Evolutionary conservation across 495 filamentous ascomycete genomes (phyloP), one percentile per base, ranked within the genome.

Genomic region (Cercophora newfieldiana): DNA sequence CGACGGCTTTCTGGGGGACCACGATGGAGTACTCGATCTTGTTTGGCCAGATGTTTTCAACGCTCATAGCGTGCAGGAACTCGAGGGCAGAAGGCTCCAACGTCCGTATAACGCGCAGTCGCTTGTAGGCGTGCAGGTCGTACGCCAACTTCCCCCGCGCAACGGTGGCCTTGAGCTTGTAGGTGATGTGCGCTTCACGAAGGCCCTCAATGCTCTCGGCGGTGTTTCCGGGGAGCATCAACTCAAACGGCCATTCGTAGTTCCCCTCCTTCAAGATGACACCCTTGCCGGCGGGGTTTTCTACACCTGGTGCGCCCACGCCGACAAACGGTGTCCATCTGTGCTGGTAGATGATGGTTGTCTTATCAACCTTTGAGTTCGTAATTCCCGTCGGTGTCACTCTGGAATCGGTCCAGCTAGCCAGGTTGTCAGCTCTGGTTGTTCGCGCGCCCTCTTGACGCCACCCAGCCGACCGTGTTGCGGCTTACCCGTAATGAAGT

Each of bases 11-110:
- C 61, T 89, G 91, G 2, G 95, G 94, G 7, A 94, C 89, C 65
- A 89, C 88, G 64, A 99, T 90, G 7, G 90, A 90, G 75, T 98
- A 98, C 72, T 95, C 88, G 70, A 97, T 86, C 81, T 99, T 99
- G 77, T 94, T 91, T 12, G 91, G 87, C 95, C 95, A 99, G 62
- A 95, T 86, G 71, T 96, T 96, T 75, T 96, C 91, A 59, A 96
- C 88, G n/a, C 89, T 93, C 91, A 94, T 93, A 12, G 90, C 90
- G 73, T 95, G 91, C 19, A 90, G 86, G 66, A 95, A 82, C 73
- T 97, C 94, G 64, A 95, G 82, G 29, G 91, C 89, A 48, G 90
- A 88, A 18, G 90, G 83, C 31, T 92, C 90, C 58, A 97, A 78
- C 3, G 94, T 97, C 59, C 95, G 85, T 54, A 99, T 90, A 65